phyloP scores from a whole-genome alignment of 805 yeast species.

The Candida khao-thaluensis region DNA sequence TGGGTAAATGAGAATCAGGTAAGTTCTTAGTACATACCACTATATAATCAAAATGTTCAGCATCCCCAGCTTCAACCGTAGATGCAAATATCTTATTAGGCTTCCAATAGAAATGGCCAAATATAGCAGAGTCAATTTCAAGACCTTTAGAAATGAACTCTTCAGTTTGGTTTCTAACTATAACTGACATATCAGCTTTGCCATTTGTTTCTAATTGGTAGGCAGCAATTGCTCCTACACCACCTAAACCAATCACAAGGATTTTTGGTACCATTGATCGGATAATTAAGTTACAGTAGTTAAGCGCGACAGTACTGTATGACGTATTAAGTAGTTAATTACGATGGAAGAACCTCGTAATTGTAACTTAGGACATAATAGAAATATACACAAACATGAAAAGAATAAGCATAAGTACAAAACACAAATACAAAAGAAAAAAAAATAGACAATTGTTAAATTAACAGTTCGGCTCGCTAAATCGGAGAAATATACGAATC shows the following conservation, averaged over 20 bases:
- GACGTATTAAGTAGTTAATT: too few relatives aligned
- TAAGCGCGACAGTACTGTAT: too few relatives aligned
- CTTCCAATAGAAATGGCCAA: conserved; percentile 32
- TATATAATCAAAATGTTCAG: conserved; percentile 35
- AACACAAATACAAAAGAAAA: too few relatives aligned
- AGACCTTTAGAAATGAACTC: conserved; percentile 28
- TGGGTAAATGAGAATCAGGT: conserved; percentile 35
- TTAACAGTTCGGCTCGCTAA: too few relatives aligned
- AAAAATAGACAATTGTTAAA: too few relatives aligned
- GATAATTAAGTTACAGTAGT: too few relatives aligned
- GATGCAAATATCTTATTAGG: conserved; percentile 31
- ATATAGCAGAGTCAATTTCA: conserved; percentile 31
- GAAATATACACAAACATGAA: too few relatives aligned
- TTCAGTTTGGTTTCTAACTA: conserved; percentile 38
- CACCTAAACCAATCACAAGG: conserved; percentile 77
- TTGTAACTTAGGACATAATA: too few relatives aligned
- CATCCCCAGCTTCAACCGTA: conserved; percentile 26
- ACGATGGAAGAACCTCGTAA: too few relatives aligned
- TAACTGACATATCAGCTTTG: conserved; percentile 38
- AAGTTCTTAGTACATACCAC: conserved; percentile 40
- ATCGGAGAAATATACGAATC: too few relatives aligned
- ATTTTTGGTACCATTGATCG: conserved; percentile 32
- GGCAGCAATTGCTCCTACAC: conserved; percentile 80
- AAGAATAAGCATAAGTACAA: too few relatives aligned
- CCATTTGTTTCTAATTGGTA: conserved; percentile 53